Evolutionary conservation across 2,329 filamentous ascomycete species (phyloP), one percentile per base, ranked within the genome.

Genomic region (Pseudogymnoascus sp.): DNA sequence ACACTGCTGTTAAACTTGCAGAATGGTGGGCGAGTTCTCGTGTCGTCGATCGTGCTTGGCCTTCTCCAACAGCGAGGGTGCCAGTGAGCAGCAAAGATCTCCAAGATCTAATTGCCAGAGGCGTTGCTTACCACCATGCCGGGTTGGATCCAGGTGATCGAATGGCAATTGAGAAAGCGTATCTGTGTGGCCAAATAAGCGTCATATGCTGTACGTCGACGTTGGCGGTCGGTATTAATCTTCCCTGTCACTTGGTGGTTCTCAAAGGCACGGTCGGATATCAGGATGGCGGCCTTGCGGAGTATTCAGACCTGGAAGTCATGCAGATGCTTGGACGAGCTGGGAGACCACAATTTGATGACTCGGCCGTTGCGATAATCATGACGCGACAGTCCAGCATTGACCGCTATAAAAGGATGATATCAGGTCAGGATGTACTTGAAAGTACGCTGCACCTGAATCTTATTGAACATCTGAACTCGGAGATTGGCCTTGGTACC

Each of bases 311-410:
- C 71, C 78, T 96, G 4, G 91, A 96, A 68, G 83, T 93, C 66
- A 93, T 93, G 87, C 91, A 96, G 70, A 96, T 96, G 91, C 82
- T 96, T 60, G 91, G 91, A 5, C 85, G 91, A 67, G 91, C 91
- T 61, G 91, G 91, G 1, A 81, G 91, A 18, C 91, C 91, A 5
- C 91, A 96, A 70, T 96, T 93, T 66, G 91, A 93, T 69, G 81
- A 85, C 60, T 89, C 78, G 64, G 91, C 89, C 2, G 81, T 86
- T 40, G 91, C 89, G 10, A 86, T 95, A 14, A 93, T 96, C 63
- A 84, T 96, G 77, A 95, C 91, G 0, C 82, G 84, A 23, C 77
- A 80, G n/a, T 77, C 85, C 4, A 88, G 86, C 60, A 83, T 84
- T 5, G 70, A 79, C 1, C 81, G 83, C 60, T 96, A 95, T 70